Base-by-base conservation (phyloP, 2,329 filamentous ascomycete species). In the Fusarium udum region DNA sequence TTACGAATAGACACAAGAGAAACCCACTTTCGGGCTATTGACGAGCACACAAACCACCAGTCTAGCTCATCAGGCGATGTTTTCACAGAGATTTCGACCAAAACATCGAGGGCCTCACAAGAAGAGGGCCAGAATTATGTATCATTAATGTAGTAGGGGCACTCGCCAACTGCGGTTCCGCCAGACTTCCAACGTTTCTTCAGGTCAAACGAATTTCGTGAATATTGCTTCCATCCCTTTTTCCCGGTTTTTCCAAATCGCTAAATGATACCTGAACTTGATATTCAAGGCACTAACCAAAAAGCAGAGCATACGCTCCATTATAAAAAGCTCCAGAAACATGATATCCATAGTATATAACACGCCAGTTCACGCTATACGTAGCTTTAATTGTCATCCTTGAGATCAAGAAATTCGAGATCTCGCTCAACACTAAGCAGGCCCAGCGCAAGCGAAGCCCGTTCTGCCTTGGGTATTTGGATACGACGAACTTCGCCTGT, bases 401-500 rank as follows among this genome's bases (percentile, higher is more conserved):
- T 85, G 45, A 93, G 78, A 64, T 89, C 88, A 76, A 93, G 81
- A 75, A 84, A 86, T 71, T 90, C 86, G 72, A 96, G 85, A 80
- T 97, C 93, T 64, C 92, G 89, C 77, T 97, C 93, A n/a, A 94
- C 87, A 6, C 90, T 91, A 69, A 97, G 82, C 64, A 97, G 79
- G 2, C 95, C 95, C 79, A 97, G 87, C 3, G 94, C 94, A 84
- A 92, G 95, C 76, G 92, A 90, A 7, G 92, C 86, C 75, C 90
- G 86, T 76, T 93, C 89, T 14, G 86, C 86, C 72, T 88, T 87
- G 52, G 88, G 88, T n/a, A 92, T 83, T 28, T 91, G 87, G 16
- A 95, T 77, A 73, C 84, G 81, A 53, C 78, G 80, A 46, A 85
- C 81, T 60, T 85, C 83, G 7, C 83, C 82, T 26, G 64, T 64